Base-by-base conservation (phyloP, 2,329 filamentous ascomycete species). In the Penicillium rolfsii region DNA sequence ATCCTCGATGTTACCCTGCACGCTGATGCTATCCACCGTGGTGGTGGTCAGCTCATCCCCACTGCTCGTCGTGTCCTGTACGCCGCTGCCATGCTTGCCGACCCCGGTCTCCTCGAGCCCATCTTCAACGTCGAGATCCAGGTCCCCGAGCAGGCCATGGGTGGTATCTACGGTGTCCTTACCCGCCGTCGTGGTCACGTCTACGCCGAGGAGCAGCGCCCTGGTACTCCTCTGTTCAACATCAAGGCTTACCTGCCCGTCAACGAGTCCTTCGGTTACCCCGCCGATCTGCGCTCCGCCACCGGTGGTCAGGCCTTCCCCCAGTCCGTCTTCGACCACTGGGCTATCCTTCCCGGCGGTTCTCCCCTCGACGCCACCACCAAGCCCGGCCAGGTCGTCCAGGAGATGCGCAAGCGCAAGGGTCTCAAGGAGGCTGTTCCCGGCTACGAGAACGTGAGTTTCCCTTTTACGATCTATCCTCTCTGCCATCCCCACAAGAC, bases 111-210 rank as follows among this genome's bases (percentile, higher is more conserved):
- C 67, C 89, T 93, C 74, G 95, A 99, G 88, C 95, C 95, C 77
- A 91, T 99, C 83, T 99, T 96, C 91, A 86, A 97, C 80, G 93
- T 97, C 81, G 95, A 99, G 83, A 99, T 99, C 82, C 93, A 97
- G 86, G 95, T 99, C 67, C 94, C 94, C 76, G 95, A 99, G 87
- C 85, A 89, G 77, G 94, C 95, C 80, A 98, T 99, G 95, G 95
- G 95, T 87, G 95, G 95, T 88, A 96, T 99, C 83, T 99, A 99
- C 84, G 91, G 93, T 90, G 93, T 97, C 79, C 91, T 99, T 75
- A 97, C 93, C 83, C 91, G 93, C 78, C 87, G 93, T 82, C 90
- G 95, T 91, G 95, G 95, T 87, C 94, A 98, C 89, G 95, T 99
- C 83, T 97, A 98, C 88, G 85, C 86, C 80, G 95, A 99, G 86